Conservation (phyloP, 148 eudicot species). For the Silene uniflora region DNA sequence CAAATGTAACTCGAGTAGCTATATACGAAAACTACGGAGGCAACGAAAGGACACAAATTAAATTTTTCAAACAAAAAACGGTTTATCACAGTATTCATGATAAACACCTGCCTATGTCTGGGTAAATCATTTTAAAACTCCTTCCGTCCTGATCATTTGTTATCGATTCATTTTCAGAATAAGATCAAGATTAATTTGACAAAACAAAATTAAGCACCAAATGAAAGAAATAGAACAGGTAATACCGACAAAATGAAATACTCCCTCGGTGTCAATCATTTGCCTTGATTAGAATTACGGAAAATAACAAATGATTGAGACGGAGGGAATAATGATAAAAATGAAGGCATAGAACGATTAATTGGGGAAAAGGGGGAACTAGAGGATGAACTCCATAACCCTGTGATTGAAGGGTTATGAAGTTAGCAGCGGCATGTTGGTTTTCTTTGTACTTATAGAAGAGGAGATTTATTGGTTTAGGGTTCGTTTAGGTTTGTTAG, state of each 20-base stretch:
- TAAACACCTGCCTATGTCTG: conserved; percentile 10
- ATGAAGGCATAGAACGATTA: no score
- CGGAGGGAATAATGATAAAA: no score
- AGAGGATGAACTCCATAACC: no score
- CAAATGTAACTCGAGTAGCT: not conserved
- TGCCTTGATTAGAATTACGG: no score
- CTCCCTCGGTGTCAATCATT: no score
- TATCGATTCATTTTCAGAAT: no score
- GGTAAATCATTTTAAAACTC: not conserved
- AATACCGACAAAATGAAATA: no score
- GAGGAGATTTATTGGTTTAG: not conserved
- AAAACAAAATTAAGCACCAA: not conserved
- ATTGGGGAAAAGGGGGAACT: no score
- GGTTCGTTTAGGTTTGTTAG: not conserved
- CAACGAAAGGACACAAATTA: not conserved
- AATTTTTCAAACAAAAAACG: not conserved
- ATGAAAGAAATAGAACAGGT: not conserved
- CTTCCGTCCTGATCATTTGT: no score
- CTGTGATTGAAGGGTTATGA: not conserved
- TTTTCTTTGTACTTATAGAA: not conserved
- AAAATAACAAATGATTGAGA: no score
- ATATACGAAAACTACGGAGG: not conserved
- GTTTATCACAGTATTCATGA: not conserved
- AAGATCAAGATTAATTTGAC: no score
- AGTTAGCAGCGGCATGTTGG: not conserved